Conservation (phyloP, 148 eudicot genomes). For the Amaranthus palmeri region DNA sequence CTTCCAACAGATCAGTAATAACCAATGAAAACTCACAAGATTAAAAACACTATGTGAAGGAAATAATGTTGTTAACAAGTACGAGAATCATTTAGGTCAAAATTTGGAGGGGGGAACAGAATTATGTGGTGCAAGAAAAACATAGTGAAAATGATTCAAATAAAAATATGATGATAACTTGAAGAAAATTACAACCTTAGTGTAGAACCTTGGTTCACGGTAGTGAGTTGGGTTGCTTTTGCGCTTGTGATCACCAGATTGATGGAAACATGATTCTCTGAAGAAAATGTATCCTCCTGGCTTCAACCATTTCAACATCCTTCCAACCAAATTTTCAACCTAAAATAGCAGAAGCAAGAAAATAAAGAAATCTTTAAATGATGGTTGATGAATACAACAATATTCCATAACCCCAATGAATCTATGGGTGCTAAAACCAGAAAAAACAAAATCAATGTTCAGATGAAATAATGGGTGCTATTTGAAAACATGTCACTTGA, state of each 20-base stretch:
- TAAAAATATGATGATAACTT: constrained; percentile 2
- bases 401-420: no score
- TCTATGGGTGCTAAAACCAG: no score
- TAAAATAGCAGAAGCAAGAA: constrained; percentile 25
- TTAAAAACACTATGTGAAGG: not conserved
- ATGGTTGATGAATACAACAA: no score
- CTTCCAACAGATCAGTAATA: not conserved
- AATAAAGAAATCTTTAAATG: not conserved
- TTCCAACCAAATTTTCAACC: constrained; percentile 71
- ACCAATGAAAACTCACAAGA: not conserved
- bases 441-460: not conserved
- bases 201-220: constrained; percentile 86
- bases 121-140: not conserved
- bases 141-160: not conserved
- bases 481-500: not conserved
- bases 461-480: not conserved
- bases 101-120: not conserved
- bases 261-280: constrained; percentile 98
- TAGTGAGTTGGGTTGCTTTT: constrained; percentile 94
- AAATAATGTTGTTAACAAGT: not conserved
- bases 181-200: constrained; percentile 49
- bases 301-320: constrained; percentile 88
- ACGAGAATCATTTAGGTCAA: not conserved
- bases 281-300: constrained; percentile 88
- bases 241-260: constrained; percentile 93